These are phyloP conservation scores for Gardenia jasminoides DNA, from an alignment of 257 asterid genomes.

Conservation along the genomic window DNA sequence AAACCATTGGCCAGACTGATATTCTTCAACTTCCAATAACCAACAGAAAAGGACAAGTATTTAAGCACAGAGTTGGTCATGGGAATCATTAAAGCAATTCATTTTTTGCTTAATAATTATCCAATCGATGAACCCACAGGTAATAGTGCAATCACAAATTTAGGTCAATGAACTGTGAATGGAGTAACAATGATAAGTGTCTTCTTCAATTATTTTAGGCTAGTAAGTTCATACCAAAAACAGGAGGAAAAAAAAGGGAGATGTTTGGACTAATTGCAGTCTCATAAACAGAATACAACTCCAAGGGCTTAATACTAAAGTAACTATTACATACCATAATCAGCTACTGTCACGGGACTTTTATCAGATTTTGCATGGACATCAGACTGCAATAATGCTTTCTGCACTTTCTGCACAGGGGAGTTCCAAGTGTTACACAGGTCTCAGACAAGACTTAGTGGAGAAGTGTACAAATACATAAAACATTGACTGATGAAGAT, in stretches of 20 bases:
- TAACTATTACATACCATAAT: slow-evolving; percentile 59
- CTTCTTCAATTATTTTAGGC: too few species aligned
- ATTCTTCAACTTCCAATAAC: background rate
- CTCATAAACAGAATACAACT: background rate
- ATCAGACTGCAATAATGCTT: slow-evolving; percentile 80
- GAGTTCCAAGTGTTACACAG: slow-evolving; percentile 22
- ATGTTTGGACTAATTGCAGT: background rate
- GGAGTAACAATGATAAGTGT: background rate
- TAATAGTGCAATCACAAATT: background rate
- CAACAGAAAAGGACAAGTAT: background rate
- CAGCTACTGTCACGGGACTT: slow-evolving; percentile 98
- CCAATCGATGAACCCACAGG: background rate
- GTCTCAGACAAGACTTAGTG: background rate
- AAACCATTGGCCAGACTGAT: background rate
- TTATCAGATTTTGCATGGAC: slow-evolving; percentile 89
- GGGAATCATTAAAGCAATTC: background rate
- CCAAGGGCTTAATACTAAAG: background rate
- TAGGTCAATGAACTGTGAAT: background rate
- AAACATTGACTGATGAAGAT: background rate
- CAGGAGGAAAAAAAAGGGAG: background rate
- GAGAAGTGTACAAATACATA: background rate
- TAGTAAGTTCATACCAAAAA: background rate
- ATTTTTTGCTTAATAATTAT: background rate
- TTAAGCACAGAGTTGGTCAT: background rate
- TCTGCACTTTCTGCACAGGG: slow-evolving; percentile 82